These are phyloP conservation scores for Whalleya microplaca DNA, from an alignment of 2,329 filamentous ascomycete species.

Conservation along the genomic window DNA sequence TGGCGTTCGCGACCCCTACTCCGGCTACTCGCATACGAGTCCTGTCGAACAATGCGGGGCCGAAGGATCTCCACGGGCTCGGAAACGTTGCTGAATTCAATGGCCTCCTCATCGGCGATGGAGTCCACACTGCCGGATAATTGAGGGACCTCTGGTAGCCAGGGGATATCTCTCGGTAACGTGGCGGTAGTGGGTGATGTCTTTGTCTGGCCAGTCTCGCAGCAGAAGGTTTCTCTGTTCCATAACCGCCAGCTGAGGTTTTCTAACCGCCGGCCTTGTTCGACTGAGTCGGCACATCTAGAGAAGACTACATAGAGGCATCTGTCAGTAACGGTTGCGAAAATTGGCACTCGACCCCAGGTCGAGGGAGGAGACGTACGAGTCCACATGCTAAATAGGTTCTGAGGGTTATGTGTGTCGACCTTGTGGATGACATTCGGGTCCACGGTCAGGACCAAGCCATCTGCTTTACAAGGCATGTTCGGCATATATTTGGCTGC, in stretches of 20 bases:
- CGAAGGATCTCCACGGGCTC: conserved; percentile 62
- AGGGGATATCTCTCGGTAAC: conserved; percentile 55
- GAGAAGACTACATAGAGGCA: conserved; percentile 78
- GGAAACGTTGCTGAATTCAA: conserved; percentile 60
- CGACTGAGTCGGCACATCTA: conserved; percentile 89
- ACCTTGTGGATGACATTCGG: conserved; percentile 91
- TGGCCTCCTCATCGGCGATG: conserved; percentile 67
- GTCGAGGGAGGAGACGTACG: conserved; percentile 62
- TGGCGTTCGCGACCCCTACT: conserved; percentile 80
- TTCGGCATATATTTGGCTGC: conserved; percentile 34
- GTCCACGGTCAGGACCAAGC: conserved; percentile 89
- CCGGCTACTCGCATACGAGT: conserved; percentile 71
- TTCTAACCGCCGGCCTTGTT: conserved; percentile 88
- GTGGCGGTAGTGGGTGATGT: conserved; percentile 47
- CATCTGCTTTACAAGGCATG: conserved; percentile 87
- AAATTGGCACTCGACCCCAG: background rate
- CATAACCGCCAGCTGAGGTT: conserved; percentile 96
- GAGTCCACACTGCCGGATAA: conserved; percentile 81
- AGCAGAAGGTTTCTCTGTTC: conserved; percentile 92
- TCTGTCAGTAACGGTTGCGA: conserved; percentile 37
- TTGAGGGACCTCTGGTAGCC: conserved; percentile 64
- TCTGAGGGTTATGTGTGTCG: conserved; percentile 89
- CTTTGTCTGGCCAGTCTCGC: conserved; percentile 64
- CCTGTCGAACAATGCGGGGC: conserved; percentile 71
- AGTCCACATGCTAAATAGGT: conserved; percentile 96